phyloP scores from a whole-genome alignment of 352 stramenopile genomes.

The Pythium guiyangense region DNA sequence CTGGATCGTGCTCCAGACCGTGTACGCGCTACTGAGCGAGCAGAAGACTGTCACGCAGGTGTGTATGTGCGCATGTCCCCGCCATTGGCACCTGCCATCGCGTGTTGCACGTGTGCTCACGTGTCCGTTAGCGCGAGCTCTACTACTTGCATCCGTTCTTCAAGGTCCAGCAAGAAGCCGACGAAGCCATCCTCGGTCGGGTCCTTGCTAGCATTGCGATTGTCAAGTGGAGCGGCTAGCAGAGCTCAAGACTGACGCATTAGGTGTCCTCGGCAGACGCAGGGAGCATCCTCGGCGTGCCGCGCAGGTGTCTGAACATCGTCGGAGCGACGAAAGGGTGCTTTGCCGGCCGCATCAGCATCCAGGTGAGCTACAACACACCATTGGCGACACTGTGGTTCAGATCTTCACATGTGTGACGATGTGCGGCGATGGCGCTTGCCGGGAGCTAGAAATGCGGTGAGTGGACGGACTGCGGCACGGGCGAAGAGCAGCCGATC shows the following conservation, averaged over 20 bases:
- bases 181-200: conserved; percentile 81
- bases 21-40: conserved; percentile 58
- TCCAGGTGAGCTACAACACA: conserved; percentile 33
- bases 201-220: too few relatives aligned
- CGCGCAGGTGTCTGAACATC: conserved; percentile 72
- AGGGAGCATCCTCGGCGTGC: conserved; percentile 63
- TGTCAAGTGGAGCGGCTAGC: background rate
- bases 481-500: conserved; percentile 66
- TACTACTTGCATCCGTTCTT: conserved; percentile 88
- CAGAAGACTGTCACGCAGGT: conserved; percentile 85
- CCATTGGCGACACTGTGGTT: too few relatives aligned
- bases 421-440: background rate
- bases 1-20: conserved; percentile 80
- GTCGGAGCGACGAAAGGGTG: conserved; percentile 79
- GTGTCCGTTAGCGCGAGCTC: conserved; percentile 49
- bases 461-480: conserved; percentile 54
- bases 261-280: conserved; percentile 32
- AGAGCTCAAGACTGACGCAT: background rate
- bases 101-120: background rate
- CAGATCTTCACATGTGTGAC: background rate
- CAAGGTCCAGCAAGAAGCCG: conserved; percentile 68
- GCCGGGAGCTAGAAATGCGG: conserved; percentile 31
- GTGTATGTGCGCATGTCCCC: too few relatives aligned
- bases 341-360: conserved; percentile 51
- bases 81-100: too few relatives aligned